phyloP scores from a whole-genome alignment of 1,284 basidiomycete species.

The Sphagnurus paluster region DNA sequence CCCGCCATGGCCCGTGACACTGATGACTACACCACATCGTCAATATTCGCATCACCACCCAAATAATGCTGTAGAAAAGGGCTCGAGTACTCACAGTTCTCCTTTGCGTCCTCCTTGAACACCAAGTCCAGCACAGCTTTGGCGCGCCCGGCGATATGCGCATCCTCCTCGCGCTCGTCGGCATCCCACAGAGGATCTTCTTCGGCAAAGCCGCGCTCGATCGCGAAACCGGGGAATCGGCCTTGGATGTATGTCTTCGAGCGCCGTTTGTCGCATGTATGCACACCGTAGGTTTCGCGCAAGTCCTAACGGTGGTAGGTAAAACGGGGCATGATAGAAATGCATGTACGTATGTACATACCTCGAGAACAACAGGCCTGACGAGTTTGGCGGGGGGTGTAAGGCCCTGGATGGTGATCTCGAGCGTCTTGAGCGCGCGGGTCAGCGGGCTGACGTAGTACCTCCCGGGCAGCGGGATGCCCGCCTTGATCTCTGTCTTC shows the following conservation, averaged over 20 bases:
- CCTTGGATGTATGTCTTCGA: slow-evolving; percentile 52
- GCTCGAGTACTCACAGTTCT: too few relatives aligned
- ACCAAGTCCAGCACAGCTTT: slow-evolving; percentile 60
- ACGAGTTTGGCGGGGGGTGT: slow-evolving; percentile 19
- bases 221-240: slow-evolving; percentile 60
- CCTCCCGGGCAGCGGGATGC: slow-evolving; percentile 60
- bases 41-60: too few relatives aligned
- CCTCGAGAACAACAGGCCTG: slow-evolving; percentile 49
- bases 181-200: slow-evolving; percentile 72
- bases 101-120: slow-evolving; percentile 52
- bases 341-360: too few relatives aligned
- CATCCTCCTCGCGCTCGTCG: slow-evolving; percentile 64
- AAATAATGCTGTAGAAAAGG: too few relatives aligned
- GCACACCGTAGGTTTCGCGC: slow-evolving; percentile 69
- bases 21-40: too few relatives aligned
- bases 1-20: too few relatives aligned
- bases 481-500: slow-evolving; percentile 51
- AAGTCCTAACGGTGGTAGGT: too few relatives aligned
- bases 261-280: slow-evolving; percentile 74
- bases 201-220: slow-evolving; percentile 73
- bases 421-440: slow-evolving; percentile 70
- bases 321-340: too few relatives aligned
- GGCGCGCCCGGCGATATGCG: slow-evolving; percentile 57
- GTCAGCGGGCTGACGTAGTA: slow-evolving; percentile 76
- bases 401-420: slow-evolving; percentile 59